Evolutionary conservation across 2,329 filamentous ascomycete species (phyloP), one percentile per base, ranked within the genome.

Genomic region (Calonectria hawksworthii): DNA sequence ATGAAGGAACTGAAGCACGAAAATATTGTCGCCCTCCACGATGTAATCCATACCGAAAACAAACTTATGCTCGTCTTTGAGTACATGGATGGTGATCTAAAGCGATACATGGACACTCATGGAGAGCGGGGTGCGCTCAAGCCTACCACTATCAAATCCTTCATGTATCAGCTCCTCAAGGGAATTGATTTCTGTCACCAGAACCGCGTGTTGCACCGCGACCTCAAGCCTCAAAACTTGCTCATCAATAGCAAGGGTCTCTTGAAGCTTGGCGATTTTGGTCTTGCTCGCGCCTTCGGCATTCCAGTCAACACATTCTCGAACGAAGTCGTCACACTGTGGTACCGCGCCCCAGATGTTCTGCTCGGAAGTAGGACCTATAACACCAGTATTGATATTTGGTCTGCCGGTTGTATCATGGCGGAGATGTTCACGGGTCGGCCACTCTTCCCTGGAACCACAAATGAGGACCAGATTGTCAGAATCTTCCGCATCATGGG

Each of bases 1-100:
- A 99, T 99, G 97, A 99, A 99, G 87, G 97, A 99, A 87, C 91
- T 99, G 79, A 99, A 99, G 87, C 97, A 99, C 86, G 96, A 98
- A 85, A 99, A 98, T 84, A 99, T 99, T 79, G 96, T 99, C 81
- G 95, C 94, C 74, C 93, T 99, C 7, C 95, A 99, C 90, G 97
- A 99, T 89, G 97, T 99, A 72, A 99, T 99, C 82, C 97, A 99
- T 86, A 99, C 97, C 73, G 97, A 99, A 89, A 99, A 99, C 88
- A 99, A 99, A 86, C 92, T 99, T 73, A 99, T 99, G 97, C 93
- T 99, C 51, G 97, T 99, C 13, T 99, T 99, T 81, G 97, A 99
- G 86, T 98, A 93, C 86, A 98, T 99, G 96, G 97, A 99, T 86
- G 96, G 96, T 84, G 97, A 99, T 83, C 88, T 99, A 14, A 99